Conservation (phyloP, 1,284 basidiomycete species). For the Ustilago curta region DNA sequence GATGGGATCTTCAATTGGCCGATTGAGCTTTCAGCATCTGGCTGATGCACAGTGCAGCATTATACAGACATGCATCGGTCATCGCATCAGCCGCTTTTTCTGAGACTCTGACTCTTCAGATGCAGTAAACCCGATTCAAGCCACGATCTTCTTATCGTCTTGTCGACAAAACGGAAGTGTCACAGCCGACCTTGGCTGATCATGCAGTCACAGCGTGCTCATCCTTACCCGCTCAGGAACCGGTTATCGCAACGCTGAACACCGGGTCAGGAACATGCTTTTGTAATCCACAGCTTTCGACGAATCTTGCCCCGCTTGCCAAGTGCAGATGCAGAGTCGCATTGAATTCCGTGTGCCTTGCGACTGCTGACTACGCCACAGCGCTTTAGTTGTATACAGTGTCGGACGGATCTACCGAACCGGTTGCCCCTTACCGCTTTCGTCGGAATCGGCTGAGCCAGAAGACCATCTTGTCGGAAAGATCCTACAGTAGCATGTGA, state of each 20-base stretch:
- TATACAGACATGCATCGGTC: background rate
- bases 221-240: background rate
- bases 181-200: background rate
- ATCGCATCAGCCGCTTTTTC: slow-evolving; percentile 7
- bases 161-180: background rate
- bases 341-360: background rate
- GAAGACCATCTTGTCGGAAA: too few relatives aligned
- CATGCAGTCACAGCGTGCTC: background rate
- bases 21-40: background rate
- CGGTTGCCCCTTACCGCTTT: too few relatives aligned
- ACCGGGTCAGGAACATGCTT: background rate
- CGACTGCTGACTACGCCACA: background rate
- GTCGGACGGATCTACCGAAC: too few relatives aligned
- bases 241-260: background rate
- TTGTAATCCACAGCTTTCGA: background rate
- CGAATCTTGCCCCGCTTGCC: too few relatives aligned
- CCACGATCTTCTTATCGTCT: background rate
- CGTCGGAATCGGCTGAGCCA: too few relatives aligned
- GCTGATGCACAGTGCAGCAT: background rate
- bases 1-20: slow-evolving; percentile 3
- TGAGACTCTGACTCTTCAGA: too few relatives aligned
- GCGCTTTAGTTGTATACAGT: too few relatives aligned
- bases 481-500: too few relatives aligned
- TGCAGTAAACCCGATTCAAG: too few relatives aligned
- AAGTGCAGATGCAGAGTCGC: slow-evolving; percentile 2